phyloP scores from a whole-genome alignment of 192 early-diverging fungal species.

The Endogone sp. region DNA sequence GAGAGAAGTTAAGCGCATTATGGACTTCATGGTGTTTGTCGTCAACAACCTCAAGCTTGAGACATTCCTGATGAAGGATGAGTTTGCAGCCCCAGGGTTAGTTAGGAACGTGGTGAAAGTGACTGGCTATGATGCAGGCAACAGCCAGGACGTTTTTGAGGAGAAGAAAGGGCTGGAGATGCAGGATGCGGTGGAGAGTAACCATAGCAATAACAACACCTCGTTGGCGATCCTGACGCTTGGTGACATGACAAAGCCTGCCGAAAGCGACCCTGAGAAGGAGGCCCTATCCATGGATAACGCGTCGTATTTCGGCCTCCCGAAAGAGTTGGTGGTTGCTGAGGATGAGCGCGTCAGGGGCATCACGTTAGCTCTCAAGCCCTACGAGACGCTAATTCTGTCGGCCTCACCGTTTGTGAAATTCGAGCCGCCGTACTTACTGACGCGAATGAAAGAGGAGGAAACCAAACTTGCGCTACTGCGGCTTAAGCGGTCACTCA shows the following conservation, averaged over 20 bases:
- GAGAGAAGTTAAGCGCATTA: constrained; percentile 74
- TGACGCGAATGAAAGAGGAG: constrained; percentile 58
- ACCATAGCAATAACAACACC: constrained; percentile 11
- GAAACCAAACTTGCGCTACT: constrained; percentile 44
- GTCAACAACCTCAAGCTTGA: constrained; percentile 89
- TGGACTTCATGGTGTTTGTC: constrained; percentile 80
- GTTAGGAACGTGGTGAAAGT: no score
- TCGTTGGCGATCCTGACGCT: background rate
- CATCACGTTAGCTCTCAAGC: constrained; percentile 40
- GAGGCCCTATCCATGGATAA: background rate
- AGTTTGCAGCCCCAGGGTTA: constrained; percentile 50
- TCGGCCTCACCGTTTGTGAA: constrained; percentile 86
- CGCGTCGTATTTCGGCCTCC: no score
- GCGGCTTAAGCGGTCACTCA: constrained; percentile 15
- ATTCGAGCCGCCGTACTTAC: constrained; percentile 82
- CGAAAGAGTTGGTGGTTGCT: background rate
- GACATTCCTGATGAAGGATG: constrained; percentile 69
- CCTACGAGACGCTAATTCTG: constrained; percentile 69
- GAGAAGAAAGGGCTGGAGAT: no score
- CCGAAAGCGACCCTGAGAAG: background rate
- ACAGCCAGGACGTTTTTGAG: no score
- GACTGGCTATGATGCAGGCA: no score
- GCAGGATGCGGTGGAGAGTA: constrained; percentile 1
- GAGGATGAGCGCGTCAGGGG: constrained; percentile 25
- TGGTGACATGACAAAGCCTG: constrained; percentile 4